Base-by-base conservation (phyloP, 768 basidiomycete genomes). In the Phallus indusiatus region DNA sequence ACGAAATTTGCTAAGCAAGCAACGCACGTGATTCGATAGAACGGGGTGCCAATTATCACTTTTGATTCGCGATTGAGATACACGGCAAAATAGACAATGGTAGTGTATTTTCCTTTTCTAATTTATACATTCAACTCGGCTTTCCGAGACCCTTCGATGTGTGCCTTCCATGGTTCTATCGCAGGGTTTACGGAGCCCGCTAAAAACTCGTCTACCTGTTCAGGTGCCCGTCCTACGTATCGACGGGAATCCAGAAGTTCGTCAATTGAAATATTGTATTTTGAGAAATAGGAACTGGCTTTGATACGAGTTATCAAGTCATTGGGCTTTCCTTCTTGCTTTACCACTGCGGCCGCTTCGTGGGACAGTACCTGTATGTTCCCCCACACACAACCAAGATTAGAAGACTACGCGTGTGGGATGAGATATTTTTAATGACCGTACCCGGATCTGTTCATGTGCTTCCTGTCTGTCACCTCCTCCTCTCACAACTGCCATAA, bases 401-500 rank as follows among this genome's bases (percentile, higher is more conserved):
- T 54, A 37, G 11, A 49, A 22, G 22, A 54, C 46, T 28, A 28
- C 28, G n/a, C n/a, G 28, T 28, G 61, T 66, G 61, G 53, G 55
- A 58, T 66, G 63, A 68, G 7, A 56, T 50, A 55, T 47, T 17
- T 35, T 21, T 42, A 6, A 51, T 18, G 11, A 33, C 73, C 77
- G 61, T 62, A 89, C 89, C 60, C 95, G 77, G 68, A 97, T 93
- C 74, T 90, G 88, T 74, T 97, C 96, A 70, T 98, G 96, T 8
- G 92, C 92, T 72, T 92, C 93, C 70, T 98, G 96, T 35, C 96
- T 81, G 72, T 98, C 94, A 0, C 94, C 95, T 20, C 92, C 92
- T 53, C 82, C 84, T 73, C 90, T 96, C 62, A 98, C 96, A 47
- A 99, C 83, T 1, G 93, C 93, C 96, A 99, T 98, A 74, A 98